Evolutionary conservation across 805 yeast genomes (phyloP).

Genomic region (Hemisphaericaspora nanyangensis): DNA sequence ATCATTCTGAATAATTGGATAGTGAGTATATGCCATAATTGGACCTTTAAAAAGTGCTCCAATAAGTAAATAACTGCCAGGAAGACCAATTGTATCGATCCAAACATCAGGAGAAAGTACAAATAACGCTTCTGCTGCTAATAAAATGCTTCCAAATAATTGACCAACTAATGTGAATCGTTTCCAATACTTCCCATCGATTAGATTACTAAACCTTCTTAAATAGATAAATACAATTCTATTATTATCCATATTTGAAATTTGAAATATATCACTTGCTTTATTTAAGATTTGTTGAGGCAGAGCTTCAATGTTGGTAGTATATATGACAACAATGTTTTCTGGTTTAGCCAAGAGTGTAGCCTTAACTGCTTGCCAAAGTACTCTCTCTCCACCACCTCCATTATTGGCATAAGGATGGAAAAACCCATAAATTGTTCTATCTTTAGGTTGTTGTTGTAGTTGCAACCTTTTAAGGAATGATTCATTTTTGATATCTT

Average conservation of each 20-base stretch:
- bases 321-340: constrained; percentile 66
- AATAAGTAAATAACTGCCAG: constrained; percentile 75
- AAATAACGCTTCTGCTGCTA: constrained; percentile 67
- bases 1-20: constrained; percentile 84
- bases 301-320: constrained; percentile 55
- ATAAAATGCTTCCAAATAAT: constrained; percentile 69
- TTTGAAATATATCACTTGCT: constrained; percentile 54
- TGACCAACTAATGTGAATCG: constrained; percentile 82
- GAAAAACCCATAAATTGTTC: constrained; percentile 72
- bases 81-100: constrained; percentile 93
- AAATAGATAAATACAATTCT: constrained; percentile 64
- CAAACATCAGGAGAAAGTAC: constrained; percentile 81
- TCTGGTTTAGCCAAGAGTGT: constrained; percentile 49
- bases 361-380: constrained; percentile 87
- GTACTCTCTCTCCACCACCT: constrained; percentile 96
- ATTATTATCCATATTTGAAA: constrained; percentile 38
- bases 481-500: constrained; percentile 20
- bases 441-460: constrained; percentile 35
- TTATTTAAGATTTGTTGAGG: constrained; percentile 48
- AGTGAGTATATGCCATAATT: constrained; percentile 85
- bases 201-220: constrained; percentile 47
- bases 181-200: constrained; percentile 73
- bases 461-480: constrained; percentile 20
- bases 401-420: constrained; percentile 96
- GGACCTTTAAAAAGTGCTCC: constrained; percentile 61